phyloP scores from a whole-genome alignment of 2,329 filamentous ascomycete species.

The Alternaria burnsii region DNA sequence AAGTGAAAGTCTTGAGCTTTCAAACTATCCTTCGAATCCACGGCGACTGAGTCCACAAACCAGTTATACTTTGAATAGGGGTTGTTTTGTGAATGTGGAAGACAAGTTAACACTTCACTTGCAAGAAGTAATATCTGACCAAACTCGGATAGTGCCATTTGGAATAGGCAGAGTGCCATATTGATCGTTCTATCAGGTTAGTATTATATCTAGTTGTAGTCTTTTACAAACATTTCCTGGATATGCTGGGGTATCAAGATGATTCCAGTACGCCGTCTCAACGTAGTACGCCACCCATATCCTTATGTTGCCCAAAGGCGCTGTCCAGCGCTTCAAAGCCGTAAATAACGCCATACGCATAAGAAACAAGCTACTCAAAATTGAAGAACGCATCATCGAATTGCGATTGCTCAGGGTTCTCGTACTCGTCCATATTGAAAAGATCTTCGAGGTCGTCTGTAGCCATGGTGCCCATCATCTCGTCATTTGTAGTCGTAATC shows the following conservation, averaged over 20 bases:
- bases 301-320: neutral
- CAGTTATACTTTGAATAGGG: too few relatives aligned
- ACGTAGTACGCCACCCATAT: neutral
- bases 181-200: neutral
- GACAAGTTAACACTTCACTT: too few relatives aligned
- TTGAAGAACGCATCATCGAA: conserved; percentile 53
- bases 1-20: neutral
- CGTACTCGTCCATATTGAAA: conserved; percentile 47
- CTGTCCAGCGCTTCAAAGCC: neutral
- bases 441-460: conserved; percentile 47
- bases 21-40: too few relatives aligned
- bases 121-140: too few relatives aligned
- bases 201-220: neutral
- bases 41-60: too few relatives aligned
- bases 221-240: neutral
- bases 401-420: conserved; percentile 44
- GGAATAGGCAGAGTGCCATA: neutral
- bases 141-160: too few relatives aligned
- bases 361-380: conserved; percentile 25
- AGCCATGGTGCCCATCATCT: conserved; percentile 41
- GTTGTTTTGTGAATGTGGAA: too few relatives aligned
- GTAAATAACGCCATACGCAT: neutral
- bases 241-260: conserved; percentile 15
- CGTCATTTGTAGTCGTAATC: conserved; percentile 19
- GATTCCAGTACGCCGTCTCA: neutral